A percentile compares a stretch with the other conserved stretches of the same genome.
Evolutionary conservation across 352 stramenopile genomes (phyloP).

Genomic region (Phytopythium vexans): DNA sequence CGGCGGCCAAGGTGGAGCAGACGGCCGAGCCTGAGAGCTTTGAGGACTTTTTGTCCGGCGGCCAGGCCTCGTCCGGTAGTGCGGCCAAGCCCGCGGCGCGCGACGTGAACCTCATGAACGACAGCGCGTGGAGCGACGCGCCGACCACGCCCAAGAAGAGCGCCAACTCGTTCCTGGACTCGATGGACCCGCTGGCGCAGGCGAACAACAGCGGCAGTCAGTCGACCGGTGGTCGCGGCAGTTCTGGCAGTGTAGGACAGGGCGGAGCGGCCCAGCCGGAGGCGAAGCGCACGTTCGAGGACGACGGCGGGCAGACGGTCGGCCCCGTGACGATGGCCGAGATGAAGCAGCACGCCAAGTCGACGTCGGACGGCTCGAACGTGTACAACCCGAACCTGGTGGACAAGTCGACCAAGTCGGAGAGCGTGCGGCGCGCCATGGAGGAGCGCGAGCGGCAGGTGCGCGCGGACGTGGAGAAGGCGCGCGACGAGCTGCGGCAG

Average conservation of each 20-base stretch:
- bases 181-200: slow-evolving; percentile 66
- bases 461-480: slow-evolving; percentile 67
- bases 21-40: slow-evolving; percentile 37
- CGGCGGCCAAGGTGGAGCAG: slow-evolving; percentile 14
- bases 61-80: slow-evolving; percentile 17
- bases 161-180: slow-evolving; percentile 45
- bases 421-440: slow-evolving; percentile 77
- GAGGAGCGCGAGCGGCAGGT: slow-evolving; percentile 75
- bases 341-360: slow-evolving; percentile 66
- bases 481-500: slow-evolving; percentile 65
- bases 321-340: slow-evolving; percentile 80
- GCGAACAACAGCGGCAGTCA: slow-evolving; percentile 12
- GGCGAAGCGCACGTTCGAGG: slow-evolving; percentile 70
- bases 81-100: slow-evolving; percentile 10
- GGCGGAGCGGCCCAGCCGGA: slow-evolving; percentile 8
- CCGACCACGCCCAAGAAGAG: slow-evolving; percentile 21
- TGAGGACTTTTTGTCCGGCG: slow-evolving; percentile 75
- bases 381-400: slow-evolving; percentile 85
- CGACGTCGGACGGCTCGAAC: slow-evolving; percentile 74
- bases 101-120: slow-evolving; percentile 74
- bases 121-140: slow-evolving; percentile 45
- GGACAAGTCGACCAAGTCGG: slow-evolving; percentile 81
- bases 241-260: background rate
- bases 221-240: background rate
- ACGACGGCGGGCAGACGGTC: slow-evolving; percentile 76